Base-by-base conservation (phyloP, 1,139 yeast species). In the Suhomyces anneliseae region DNA sequence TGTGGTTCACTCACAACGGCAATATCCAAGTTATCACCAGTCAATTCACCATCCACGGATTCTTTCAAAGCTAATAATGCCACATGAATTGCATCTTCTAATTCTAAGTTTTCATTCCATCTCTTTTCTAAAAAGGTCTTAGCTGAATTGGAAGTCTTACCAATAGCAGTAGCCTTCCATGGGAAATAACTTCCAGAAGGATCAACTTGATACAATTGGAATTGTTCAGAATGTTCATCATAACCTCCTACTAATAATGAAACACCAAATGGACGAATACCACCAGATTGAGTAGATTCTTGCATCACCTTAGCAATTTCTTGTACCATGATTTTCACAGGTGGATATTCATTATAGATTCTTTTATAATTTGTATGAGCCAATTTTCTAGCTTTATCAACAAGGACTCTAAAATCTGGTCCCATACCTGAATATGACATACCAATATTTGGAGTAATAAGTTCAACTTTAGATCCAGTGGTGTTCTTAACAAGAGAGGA, bases 161-260 rank as follows among this genome's bases (percentile, higher is more conserved):
- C 99, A 59, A 95, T 93, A 29, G 99, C 98, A 4, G 99, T 93
- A 29, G 99, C 99, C 70, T 93, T 93, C 99, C 99, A 95, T n/a
- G 99, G 98, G 79, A 90, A 95, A 68, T 87, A 95, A 46, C 97
- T 85, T 11, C 99, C 99, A 6, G 96, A 87, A 6, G 99, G 99
- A 71, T 95, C 99, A 42, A 95, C 96, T 69, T 95, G 99, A 68
- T 93, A 95, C 53, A 95, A 77, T 62, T 89, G 90, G 68, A 82
- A 90, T 15, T 61, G 51, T 82, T 90, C 70, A 69, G 86, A 63
- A 78, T 75, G 85, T 39, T 87, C 90, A 64, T 95, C 99, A 66
- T 89, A 82, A 27, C 99, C 99, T 8, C 98, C 99, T 34, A 93
- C 92, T 48, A 95, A 75, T 52, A 95, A 76, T 8, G 97, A 90